Percentiles rank a stretch among this genome's conserved stretches.
Conservation (phyloP, 805 yeast genomes). For the Monosporozyma yasuniensis region DNA sequence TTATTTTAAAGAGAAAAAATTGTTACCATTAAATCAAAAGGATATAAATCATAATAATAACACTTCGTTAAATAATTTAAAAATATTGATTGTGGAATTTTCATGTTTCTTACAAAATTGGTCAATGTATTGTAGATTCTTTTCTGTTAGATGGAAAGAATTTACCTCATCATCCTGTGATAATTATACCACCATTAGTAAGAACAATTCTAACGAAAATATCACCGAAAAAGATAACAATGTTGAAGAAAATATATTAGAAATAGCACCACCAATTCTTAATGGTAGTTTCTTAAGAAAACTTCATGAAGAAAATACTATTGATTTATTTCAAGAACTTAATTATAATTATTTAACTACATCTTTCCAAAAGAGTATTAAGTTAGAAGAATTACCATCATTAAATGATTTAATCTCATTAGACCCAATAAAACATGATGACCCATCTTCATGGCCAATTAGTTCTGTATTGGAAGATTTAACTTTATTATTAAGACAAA, state of each 20-base stretch:
- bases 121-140: slow-evolving; percentile 69
- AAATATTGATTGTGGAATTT: slow-evolving; percentile 48
- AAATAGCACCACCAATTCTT: slow-evolving; percentile 20
- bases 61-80: not conserved
- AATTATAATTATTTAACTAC: slow-evolving; percentile 60
- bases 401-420: slow-evolving; percentile 28
- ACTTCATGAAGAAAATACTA: slow-evolving; percentile 33
- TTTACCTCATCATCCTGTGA: slow-evolving; percentile 14
- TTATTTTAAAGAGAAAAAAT: slow-evolving; percentile 6
- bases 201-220: not conserved
- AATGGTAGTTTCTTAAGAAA: slow-evolving; percentile 23
- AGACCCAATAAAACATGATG: slow-evolving; percentile 14
- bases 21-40: slow-evolving; percentile 49
- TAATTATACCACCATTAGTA: not conserved
- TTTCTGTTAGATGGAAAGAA: slow-evolving; percentile 58
- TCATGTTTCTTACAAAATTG: slow-evolving; percentile 76
- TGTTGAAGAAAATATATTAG: slow-evolving; percentile 4
- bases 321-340: slow-evolving; percentile 55
- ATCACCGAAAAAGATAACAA: not conserved
- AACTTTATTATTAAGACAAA: slow-evolving; percentile 59
- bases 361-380: slow-evolving; percentile 73
- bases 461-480: slow-evolving; percentile 85
- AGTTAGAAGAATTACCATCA: slow-evolving; percentile 71
- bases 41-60: slow-evolving; percentile 45
- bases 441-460: slow-evolving; percentile 41